These are phyloP conservation scores for Carpinus fangiana DNA, from an alignment of 306 rosid genomes.

Conservation along the genomic window DNA sequence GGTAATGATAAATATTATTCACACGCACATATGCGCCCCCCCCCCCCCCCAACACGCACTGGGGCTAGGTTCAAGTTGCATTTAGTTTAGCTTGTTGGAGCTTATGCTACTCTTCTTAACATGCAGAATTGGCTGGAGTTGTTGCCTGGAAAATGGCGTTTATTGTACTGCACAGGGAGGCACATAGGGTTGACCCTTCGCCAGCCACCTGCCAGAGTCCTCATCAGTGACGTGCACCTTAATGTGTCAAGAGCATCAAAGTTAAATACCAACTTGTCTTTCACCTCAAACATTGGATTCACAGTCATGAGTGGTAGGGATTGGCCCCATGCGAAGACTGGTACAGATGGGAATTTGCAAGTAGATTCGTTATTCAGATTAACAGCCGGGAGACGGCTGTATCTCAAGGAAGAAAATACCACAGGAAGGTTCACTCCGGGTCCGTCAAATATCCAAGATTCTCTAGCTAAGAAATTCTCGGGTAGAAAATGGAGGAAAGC, in stretches of 20 bases:
- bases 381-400: conserved; percentile 68
- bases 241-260: conserved; percentile 56
- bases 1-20: conserved; percentile 39
- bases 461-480: conserved; percentile 60
- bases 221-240: conserved; percentile 71
- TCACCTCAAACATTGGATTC: conserved; percentile 68
- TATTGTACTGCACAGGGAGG: conserved; percentile 86
- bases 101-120: not conserved
- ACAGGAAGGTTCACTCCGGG: conserved; percentile 42
- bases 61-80: not conserved
- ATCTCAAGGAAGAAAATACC: conserved; percentile 59
- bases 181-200: conserved; percentile 90
- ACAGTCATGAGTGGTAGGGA: conserved; percentile 68
- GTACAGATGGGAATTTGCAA: conserved; percentile 69
- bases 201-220: conserved; percentile 77
- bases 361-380: conserved; percentile 56
- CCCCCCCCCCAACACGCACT: too few species aligned
- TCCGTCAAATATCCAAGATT: conserved; percentile 44
- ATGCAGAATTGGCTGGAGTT: conserved; percentile 82
- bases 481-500: conserved; percentile 79
- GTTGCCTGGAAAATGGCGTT: conserved; percentile 96
- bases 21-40: not conserved
- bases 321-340: conserved; percentile 91
- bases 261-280: conserved; percentile 51
- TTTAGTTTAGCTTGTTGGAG: not conserved